Base-by-base conservation (phyloP, 176 grass and related monocot genomes). In the sorghum (Sorghum bicolor) region DNA sequence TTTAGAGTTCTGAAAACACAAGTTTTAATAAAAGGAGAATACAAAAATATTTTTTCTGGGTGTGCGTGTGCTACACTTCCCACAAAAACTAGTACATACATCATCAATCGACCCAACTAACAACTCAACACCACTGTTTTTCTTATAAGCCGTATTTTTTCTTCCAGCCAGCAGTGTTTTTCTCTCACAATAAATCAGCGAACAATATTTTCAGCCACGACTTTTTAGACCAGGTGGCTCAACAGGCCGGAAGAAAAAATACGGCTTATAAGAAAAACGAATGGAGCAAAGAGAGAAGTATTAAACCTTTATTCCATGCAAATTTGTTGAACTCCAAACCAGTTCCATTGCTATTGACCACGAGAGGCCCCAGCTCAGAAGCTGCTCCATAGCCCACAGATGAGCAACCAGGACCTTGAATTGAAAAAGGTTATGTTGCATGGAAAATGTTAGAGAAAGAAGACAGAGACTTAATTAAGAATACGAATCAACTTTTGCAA, bases 301-400 rank as follows among this genome's bases (percentile, higher is more conserved):
- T n/a, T 16, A 61, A 69, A 97, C 94, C 92, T 82, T 92, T 71
- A 81, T 91, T 94, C 94, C 94, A 97, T 57, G 94, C 86, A 87
- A 91, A 93, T 52, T 75, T 85, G 79, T 97, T 91, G 87, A 97
- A 97, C 76, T 90, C 85, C 52, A 97, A 86, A 63, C 90, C 88
- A 20, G 86, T 86, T 28, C 90, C 94, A 75, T 91, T 86, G 85
- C 72, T 86, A n/a, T 91, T 92, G 11, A 97, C 84, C 31, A 83
- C 78, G 30, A 94, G 86, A 74, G 94, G 92, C 7, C 94, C 92
- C 75, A 97, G 34, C 70, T 97, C 94, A 61, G 79, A 55, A 78
- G 94, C 94, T 89, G 88, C 94, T 83, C 92, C 94, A 72, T 89
- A 97, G 47, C 94, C 94, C 66, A 97, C 88, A 47, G 94, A 97